A percentile compares a stretch with the other conserved stretches of the same genome.
phyloP scores from a whole-genome alignment of 495 filamentous ascomycete genomes.

The Penicillium nucicola region DNA sequence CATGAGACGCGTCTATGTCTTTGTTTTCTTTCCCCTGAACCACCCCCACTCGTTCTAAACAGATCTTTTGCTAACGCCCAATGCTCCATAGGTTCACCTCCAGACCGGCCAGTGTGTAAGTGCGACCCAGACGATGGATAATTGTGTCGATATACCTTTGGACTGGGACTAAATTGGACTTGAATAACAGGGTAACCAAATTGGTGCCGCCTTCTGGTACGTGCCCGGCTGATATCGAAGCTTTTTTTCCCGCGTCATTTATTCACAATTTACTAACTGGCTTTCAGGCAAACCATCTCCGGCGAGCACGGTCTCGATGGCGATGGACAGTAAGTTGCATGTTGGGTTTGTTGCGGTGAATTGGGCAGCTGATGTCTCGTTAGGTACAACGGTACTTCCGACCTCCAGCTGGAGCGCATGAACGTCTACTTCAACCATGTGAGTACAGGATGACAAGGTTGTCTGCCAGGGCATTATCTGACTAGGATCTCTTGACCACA shows the following conservation, averaged over 20 bases:
- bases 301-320: constrained; percentile 98
- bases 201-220: constrained; percentile 99
- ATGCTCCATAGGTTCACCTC: constrained; percentile 76
- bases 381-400: constrained; percentile 95
- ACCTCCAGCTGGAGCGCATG: constrained; percentile 99
- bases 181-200: constrained; percentile 89
- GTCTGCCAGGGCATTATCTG: not conserved
- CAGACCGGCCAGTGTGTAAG: constrained; percentile 99
- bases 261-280: constrained; percentile 34
- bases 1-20: constrained; percentile 32
- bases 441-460: constrained; percentile 19
- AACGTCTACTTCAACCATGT: constrained; percentile 99
- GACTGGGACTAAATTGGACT: constrained; percentile 26
- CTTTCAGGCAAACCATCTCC: constrained; percentile 85
- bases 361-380: constrained; percentile 27
- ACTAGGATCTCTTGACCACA: constrained; percentile 12
- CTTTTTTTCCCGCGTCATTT: constrained; percentile 4
- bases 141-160: constrained; percentile 6
- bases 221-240: constrained; percentile 26
- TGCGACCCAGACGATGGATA: constrained; percentile 17
- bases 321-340: constrained; percentile 74
- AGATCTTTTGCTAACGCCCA: constrained; percentile 35
- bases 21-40: constrained; percentile 38
- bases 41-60: constrained; percentile 41
- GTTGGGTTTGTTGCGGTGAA: constrained; percentile 13